Evolutionary conservation across 2,329 filamentous ascomycete genomes (phyloP).

Genomic region (Colletotrichum sp.): DNA sequence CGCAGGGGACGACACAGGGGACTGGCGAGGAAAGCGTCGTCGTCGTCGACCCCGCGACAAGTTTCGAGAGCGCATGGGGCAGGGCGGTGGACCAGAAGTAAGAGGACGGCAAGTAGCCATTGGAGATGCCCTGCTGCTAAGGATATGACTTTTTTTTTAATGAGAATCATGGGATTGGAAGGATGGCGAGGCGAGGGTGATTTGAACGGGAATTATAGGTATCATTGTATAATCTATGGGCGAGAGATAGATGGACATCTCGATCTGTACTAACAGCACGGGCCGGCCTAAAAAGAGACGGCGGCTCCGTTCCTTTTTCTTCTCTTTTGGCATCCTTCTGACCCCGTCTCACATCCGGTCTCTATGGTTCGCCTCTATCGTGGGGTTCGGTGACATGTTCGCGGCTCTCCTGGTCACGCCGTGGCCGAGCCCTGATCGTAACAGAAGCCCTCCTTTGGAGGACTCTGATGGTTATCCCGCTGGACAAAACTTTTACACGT

Average conservation of each 20-base stretch:
- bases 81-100: constrained; percentile 56
- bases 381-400: not conserved
- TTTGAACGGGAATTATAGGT: constrained; percentile 1
- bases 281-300: not conserved
- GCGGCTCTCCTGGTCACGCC: not conserved
- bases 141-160: not conserved
- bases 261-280: constrained; percentile 7
- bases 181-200: not conserved
- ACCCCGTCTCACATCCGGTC: not conserved
- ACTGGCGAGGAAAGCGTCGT: constrained; percentile 56
- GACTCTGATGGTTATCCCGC: not conserved
- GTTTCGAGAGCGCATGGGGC: constrained; percentile 74
- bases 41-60: constrained; percentile 53
- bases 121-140: not conserved
- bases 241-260: constrained; percentile 15
- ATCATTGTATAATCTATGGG: constrained; percentile 20
- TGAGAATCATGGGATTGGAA: not conserved
- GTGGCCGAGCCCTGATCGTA: not conserved
- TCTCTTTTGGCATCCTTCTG: not conserved
- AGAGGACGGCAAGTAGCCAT: not conserved
- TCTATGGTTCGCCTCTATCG: not conserved
- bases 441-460: not conserved
- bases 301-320: not conserved
- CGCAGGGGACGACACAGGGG: constrained; percentile 26
- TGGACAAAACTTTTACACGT: not conserved